These are phyloP conservation scores for Dentipellis sp. DNA, from an alignment of 768 basidiomycete genomes.

Conservation along the genomic window DNA sequence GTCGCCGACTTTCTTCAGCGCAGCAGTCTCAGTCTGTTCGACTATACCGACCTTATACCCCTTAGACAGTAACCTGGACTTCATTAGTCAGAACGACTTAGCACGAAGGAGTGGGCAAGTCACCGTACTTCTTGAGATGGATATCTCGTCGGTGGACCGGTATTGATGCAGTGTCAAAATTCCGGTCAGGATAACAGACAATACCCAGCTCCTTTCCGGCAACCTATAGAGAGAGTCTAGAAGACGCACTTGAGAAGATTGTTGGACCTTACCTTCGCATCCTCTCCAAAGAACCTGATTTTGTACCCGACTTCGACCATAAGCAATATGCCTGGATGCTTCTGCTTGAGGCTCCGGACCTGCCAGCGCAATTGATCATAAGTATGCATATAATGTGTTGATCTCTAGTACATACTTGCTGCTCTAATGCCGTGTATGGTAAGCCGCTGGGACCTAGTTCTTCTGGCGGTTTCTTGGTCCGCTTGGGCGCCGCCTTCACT, in stretches of 20 bases:
- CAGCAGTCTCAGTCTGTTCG: constrained; percentile 78
- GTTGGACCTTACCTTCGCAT: constrained; percentile 49
- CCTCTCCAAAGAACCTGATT: constrained; percentile 75
- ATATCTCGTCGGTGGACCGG: constrained; percentile 60
- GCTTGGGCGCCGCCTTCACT: constrained; percentile 15
- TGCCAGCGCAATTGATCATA: constrained; percentile 14
- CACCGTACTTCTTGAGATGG: constrained; percentile 65
- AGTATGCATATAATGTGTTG: background rate
- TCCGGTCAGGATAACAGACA: constrained; percentile 59
- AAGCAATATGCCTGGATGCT: constrained; percentile 56
- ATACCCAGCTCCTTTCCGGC: constrained; percentile 75
- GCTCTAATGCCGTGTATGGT: constrained; percentile 68
- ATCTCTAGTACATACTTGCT: constrained; percentile 37
- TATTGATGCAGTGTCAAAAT: constrained; percentile 68
- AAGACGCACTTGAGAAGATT: background rate
- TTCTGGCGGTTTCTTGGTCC: constrained; percentile 23
- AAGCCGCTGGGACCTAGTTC: constrained; percentile 62
- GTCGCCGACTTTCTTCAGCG: constrained; percentile 76
- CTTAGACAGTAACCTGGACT: constrained; percentile 54
- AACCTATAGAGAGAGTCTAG: constrained; percentile 24
- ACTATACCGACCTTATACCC: constrained; percentile 83
- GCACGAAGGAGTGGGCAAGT: background rate
- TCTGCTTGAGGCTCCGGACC: constrained; percentile 51
- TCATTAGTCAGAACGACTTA: constrained; percentile 7
- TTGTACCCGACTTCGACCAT: constrained; percentile 85